These are phyloP conservation scores for Citrus inodora DNA, from an alignment of 345 rosid species.

Conservation along the genomic window DNA sequence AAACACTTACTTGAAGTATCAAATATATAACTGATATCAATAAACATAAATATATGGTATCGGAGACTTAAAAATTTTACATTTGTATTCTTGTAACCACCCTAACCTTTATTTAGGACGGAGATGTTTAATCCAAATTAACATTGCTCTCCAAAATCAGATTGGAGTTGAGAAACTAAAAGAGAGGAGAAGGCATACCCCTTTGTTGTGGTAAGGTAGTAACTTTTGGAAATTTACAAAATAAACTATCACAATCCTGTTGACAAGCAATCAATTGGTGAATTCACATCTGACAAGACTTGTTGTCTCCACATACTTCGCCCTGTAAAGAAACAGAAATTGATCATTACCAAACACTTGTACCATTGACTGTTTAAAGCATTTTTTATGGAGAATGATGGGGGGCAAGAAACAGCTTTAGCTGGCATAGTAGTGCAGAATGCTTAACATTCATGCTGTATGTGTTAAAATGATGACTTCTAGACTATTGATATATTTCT, in stretches of 20 bases:
- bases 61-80: background rate
- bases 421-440: background rate
- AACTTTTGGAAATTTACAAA: background rate
- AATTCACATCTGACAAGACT: constrained; percentile 49
- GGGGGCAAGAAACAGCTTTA: background rate
- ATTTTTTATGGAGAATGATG: background rate
- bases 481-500: background rate
- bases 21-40: background rate
- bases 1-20: background rate
- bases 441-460: background rate
- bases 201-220: background rate
- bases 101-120: too few species aligned
- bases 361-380: background rate
- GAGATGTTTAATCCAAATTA: background rate
- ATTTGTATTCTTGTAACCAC: background rate
- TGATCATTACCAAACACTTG: background rate
- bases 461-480: background rate
- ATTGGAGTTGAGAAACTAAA: background rate
- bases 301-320: constrained; percentile 45
- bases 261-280: background rate
- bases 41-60: too few species aligned
- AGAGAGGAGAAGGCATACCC: background rate
- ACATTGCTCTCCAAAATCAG: background rate
- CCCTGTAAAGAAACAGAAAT: constrained; percentile 36
- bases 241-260: background rate